phyloP scores from a whole-genome alignment of 306 rosid species.

The Begonia masoniana region DNA sequence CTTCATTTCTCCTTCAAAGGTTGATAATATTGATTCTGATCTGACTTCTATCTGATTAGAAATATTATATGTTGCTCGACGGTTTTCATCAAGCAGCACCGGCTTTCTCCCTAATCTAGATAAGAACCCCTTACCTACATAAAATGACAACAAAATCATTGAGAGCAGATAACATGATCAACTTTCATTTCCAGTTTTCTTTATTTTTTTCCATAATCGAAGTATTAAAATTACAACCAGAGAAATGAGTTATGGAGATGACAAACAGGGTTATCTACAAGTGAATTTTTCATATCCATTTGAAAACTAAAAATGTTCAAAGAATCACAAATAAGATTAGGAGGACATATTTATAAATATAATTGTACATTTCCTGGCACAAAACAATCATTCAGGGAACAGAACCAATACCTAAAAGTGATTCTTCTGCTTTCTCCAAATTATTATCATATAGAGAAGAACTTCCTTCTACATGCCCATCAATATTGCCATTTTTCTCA shows the following conservation, averaged over 20 bases:
- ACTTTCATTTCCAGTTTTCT: background rate
- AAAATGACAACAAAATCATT: constrained; percentile 7
- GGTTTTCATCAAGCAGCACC: constrained; percentile 50
- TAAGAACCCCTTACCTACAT: constrained; percentile 51
- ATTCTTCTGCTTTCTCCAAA: constrained; percentile 69
- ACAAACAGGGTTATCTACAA: no score
- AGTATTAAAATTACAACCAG: no score
- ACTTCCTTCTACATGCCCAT: constrained; percentile 55
- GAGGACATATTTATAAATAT: no score
- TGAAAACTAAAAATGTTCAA: no score
- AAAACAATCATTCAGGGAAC: no score
- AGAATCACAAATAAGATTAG: no score
- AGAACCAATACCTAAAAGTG: constrained; percentile 41
- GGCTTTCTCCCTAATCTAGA: constrained; percentile 74
- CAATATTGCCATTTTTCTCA: constrained; percentile 58
- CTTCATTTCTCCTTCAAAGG: constrained; percentile 79
- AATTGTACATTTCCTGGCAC: no score
- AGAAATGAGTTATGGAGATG: background rate
- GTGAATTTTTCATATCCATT: background rate
- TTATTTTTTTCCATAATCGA: no score
- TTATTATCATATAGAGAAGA: constrained; percentile 48
- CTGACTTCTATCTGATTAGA: constrained; percentile 35
- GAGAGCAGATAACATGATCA: background rate
- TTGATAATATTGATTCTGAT: constrained; percentile 65
- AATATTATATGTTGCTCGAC: constrained; percentile 62